Base-by-base conservation (phyloP, 805 yeast species). In the Candida rishiriensis region DNA sequence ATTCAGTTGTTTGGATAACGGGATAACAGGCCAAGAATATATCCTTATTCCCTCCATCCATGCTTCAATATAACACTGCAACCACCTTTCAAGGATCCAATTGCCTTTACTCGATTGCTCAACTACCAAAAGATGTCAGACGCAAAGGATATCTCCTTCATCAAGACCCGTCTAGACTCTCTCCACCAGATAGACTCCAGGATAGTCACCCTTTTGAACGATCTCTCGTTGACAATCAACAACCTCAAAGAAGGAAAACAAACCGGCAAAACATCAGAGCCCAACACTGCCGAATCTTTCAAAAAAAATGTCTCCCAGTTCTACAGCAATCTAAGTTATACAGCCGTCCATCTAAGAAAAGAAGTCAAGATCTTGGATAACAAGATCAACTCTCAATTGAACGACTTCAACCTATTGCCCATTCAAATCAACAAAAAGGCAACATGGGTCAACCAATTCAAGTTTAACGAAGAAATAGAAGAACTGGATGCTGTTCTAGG, bases 341-440 rank as follows among this genome's bases (percentile, higher is more conserved):
- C 85, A 4, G 79, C 89, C 2, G 72, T 77, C 13, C 71, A 71
- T 37, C 61, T 86, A 30, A 69, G 89, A n/a, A 71, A 74, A 39
- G 95, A 86, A 54, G 78, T 86, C 36, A 78, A 78, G 56, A 55
- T 75, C 12, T 68, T 85, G 62, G 89, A 85, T 61, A 78, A 76
- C 36, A 74, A 75, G 53, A 73, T 72, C 30, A 81, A 78, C 10
- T 73, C 71, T 28, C 48, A 46, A 21, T 28, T 46, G 34, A 38
- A 44, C 16, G 51, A 44, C 15, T 44, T 54, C 13, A 53, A 76
- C 66, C 75, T 85, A 34, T 67, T 85, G 26, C 93, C 95, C 1
- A 73, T 85, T 3, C 72, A 75, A 35, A 76, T 85, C 18, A 84
- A 82, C 41, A 81, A 81, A 50, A 83, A 83, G 65, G 87, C 88